Evolutionary conservation across 306 rosid species (phyloP), one percentile per base, ranked within the genome.

Genomic region (Herpetospermum pedunculosum): DNA sequence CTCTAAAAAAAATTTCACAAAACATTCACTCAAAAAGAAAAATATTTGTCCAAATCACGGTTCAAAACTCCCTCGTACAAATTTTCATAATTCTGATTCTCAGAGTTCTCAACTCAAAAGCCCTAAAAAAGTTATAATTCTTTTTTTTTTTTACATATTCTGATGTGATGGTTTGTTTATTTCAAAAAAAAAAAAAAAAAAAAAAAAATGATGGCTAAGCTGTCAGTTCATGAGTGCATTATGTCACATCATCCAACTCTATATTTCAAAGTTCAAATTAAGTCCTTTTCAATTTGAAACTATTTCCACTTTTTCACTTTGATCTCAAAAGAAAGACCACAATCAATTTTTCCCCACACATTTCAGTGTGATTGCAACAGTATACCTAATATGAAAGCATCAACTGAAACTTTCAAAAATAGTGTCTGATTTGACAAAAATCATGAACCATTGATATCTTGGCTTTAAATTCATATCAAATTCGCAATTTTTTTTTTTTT

Each of bases 191-290:
- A n/a, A n/a, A n/a, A n/a, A n/a, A n/a, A n/a, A n/a, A n/a, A n/a
- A n/a, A 25, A 28, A 28, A 55, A 55, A 26, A 12, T 26, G 63
- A 55, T 58, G 21, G 67, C 12, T 29, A 57, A 28, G 34, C n/a
- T 55, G 35, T 55, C 10, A 28, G 32, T 4, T 14, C 18, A 30
- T 59, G 63, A 57, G 63, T 57, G 63, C 13, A 59, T 30, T 60
- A 32, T 43, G 68, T 60, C 68, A 60, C 68, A 60, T 60, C 68
- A 57, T 28, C n/a, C 64, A 57, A 57, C 23, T 60, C 23, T 60
- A 52, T 52, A 23, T 23, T 25, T 54, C 6, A 54, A 54, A 23
- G 18, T 25, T 54, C 16, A 54, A 25, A 54, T 25, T 23, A 53
- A 53, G 21, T n/a, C 25, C 3, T 50, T 53, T 55, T 55, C n/a